phyloP scores from a whole-genome alignment of 2,329 filamentous ascomycete species.

The Stagonosporopsis vannaccii region DNA sequence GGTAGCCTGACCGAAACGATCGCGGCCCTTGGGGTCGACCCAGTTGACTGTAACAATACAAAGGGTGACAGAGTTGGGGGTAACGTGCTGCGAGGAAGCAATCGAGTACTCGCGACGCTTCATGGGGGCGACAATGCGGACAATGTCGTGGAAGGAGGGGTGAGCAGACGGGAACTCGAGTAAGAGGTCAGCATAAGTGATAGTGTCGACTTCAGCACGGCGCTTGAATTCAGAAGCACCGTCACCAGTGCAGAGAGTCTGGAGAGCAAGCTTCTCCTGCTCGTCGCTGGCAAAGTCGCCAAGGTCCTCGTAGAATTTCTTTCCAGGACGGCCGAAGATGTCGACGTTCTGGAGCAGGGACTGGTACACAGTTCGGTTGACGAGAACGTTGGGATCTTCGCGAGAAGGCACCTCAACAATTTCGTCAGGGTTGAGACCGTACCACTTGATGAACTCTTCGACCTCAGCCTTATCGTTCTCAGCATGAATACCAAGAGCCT shows the following conservation, averaged over 20 bases:
- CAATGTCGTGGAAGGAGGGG: slow-evolving; percentile 86
- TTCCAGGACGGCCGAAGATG: slow-evolving; percentile 94
- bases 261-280: slow-evolving; percentile 80
- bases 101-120: slow-evolving; percentile 99
- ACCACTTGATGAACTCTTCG: slow-evolving; percentile 85
- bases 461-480: slow-evolving; percentile 87
- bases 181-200: slow-evolving; percentile 90
- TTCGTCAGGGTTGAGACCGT: slow-evolving; percentile 81
- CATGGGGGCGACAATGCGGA: slow-evolving; percentile 85
- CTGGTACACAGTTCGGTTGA: slow-evolving; percentile 93
- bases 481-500: slow-evolving; percentile 94
- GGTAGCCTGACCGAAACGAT: slow-evolving; percentile 91
- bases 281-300: slow-evolving; percentile 86
- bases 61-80: slow-evolving; percentile 85
- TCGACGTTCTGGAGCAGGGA: slow-evolving; percentile 91
- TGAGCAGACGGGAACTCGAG: slow-evolving; percentile 89
- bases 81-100: slow-evolving; percentile 93
- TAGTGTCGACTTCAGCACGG: slow-evolving; percentile 86
- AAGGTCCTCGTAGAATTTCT: slow-evolving; percentile 95
- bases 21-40: slow-evolving; percentile 86
- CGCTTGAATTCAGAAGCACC: slow-evolving; percentile 92
- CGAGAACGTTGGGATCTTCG: slow-evolving; percentile 75
- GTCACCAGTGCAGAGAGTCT: slow-evolving; percentile 73
- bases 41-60: slow-evolving; percentile 98
- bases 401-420: slow-evolving; percentile 91